phyloP scores from a whole-genome alignment of 495 filamentous ascomycete genomes.

The Neurospora sp. region DNA sequence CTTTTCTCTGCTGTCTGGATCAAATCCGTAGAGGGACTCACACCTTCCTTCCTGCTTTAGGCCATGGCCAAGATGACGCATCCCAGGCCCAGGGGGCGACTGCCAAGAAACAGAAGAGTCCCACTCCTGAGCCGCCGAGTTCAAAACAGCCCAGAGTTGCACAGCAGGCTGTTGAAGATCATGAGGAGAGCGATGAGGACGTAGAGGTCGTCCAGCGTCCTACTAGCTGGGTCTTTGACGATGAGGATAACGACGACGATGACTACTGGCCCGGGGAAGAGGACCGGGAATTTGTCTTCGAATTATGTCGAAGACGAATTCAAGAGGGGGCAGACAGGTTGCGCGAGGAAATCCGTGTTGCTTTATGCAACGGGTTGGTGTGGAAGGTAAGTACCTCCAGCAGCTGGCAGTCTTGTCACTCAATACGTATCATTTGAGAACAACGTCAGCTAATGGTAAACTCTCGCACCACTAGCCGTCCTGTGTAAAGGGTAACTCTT shows the following conservation, averaged over 20 bases:
- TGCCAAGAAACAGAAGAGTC: neutral
- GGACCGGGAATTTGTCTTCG: neutral
- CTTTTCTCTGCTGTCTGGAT: neutral
- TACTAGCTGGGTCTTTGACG: neutral
- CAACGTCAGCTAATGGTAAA: neutral
- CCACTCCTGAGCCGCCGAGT: neutral
- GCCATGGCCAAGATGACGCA: neutral
- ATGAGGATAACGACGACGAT: neutral
- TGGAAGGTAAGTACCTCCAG: neutral
- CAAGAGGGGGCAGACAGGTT: neutral
- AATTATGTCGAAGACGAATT: neutral
- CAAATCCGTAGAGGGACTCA: neutral
- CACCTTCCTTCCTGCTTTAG: neutral
- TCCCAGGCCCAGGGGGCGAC: neutral
- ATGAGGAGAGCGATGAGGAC: neutral
- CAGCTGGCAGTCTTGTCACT: neutral
- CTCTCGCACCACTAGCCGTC: neutral
- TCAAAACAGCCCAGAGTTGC: neutral
- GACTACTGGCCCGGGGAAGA: neutral
- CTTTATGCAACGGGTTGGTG: neutral
- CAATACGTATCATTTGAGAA: neutral
- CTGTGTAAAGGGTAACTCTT: neutral
- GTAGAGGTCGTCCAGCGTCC: neutral
- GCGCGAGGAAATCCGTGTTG: neutral
- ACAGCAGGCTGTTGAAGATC: neutral